Evolutionary conservation across 2,329 filamentous ascomycete genomes (phyloP).

Genomic region (Trichoderma afroharzianum): DNA sequence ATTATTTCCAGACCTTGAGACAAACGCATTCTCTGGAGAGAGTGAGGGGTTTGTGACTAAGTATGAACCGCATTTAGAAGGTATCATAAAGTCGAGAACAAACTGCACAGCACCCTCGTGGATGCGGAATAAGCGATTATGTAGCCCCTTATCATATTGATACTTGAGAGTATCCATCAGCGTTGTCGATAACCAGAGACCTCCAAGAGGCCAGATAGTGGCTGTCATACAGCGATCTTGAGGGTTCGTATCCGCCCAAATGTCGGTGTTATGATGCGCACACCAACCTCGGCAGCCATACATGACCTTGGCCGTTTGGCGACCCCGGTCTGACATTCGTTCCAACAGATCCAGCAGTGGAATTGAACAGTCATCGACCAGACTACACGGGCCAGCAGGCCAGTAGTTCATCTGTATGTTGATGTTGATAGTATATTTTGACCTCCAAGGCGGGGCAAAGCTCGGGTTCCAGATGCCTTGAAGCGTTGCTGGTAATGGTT

Average conservation of each 20-base stretch:
- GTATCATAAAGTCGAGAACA: neutral
- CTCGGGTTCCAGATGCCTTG: neutral
- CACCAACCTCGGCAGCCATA: neutral
- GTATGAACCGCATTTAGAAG: neutral
- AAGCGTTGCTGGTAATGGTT: neutral
- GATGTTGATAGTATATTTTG: neutral
- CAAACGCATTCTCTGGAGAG: neutral
- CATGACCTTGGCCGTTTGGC: neutral
- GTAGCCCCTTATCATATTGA: neutral
- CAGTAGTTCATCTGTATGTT: neutral
- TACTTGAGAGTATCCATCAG: neutral
- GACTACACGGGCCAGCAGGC: neutral
- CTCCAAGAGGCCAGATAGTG: neutral
- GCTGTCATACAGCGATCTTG: neutral
- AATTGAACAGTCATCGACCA: neutral
- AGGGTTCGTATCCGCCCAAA: neutral
- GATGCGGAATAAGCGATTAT: neutral
- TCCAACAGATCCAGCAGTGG: neutral
- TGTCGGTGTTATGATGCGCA: neutral
- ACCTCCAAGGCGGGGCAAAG: neutral
- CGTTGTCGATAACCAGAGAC: neutral
- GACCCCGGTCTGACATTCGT: neutral
- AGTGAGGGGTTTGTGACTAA: neutral
- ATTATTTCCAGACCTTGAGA: neutral
- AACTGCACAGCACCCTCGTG: neutral